Evolutionary conservation across 768 basidiomycete genomes (phyloP), one percentile per base, ranked within the genome.

Genomic region (Boletus rubescentipes): DNA sequence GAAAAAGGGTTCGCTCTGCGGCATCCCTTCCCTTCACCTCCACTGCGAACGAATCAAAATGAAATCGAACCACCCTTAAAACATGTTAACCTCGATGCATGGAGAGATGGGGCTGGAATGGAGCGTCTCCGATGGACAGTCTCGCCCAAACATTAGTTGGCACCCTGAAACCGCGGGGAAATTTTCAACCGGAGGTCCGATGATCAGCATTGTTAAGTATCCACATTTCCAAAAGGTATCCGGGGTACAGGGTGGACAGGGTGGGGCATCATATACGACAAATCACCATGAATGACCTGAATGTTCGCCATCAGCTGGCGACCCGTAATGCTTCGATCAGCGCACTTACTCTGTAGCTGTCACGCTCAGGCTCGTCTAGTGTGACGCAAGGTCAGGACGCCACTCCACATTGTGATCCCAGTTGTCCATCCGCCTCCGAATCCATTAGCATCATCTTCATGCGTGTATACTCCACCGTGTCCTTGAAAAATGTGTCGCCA

Each of bases 401-500:
- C 36, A 20, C 20, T 20, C 20, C 46, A 47, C 12, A 9, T 16
- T 43, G 46, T 48, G 49, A 52, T 45, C 32, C 46, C 20, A 21
- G 40, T n/a, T 49, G 21, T 18, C 43, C 42, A 16, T 49, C 46
- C 5, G 45, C 46, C 30, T 30, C 53, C 26, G 31, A 23, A n/a
- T 39, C 49, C 48, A 34, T 38, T n/a, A 69, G 54, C 50, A 60
- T 63, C 59, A 74, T 71, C 65, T 67, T 73, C 83, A 86, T 84
- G 46, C 79, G 73, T 58, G 80, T 68, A 63, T 84, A 86, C 69
- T 82, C 73, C 57, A 83, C 78, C 38, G 70, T 63, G 6, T 75
- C 76, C 69, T 84, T 85, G 68, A 61, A 82, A 65, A 86, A 84
- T 1, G 49, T 67, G 16, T 72, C 67, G 18, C 83, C 83, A 52